These are phyloP conservation scores for Termitomyces sp. DNA, from an alignment of 768 basidiomycete genomes.

Conservation along the genomic window DNA sequence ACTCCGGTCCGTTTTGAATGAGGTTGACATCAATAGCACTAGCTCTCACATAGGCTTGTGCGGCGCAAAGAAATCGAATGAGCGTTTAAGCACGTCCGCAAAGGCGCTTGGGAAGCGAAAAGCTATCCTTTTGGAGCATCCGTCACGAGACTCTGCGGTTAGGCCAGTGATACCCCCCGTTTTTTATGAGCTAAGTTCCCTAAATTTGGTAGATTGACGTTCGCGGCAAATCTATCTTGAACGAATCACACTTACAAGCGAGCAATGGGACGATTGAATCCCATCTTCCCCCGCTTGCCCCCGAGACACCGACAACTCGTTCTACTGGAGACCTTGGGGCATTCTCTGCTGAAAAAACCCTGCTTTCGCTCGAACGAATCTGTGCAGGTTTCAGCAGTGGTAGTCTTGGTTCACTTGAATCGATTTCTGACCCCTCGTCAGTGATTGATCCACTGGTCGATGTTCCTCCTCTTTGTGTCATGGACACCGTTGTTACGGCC, in stretches of 20 bases:
- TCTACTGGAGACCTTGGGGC: neutral
- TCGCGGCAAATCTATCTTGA: neutral
- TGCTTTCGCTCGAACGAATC: conserved; percentile 19
- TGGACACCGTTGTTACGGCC: neutral
- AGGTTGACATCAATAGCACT: conserved; percentile 11
- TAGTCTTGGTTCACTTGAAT: conserved; percentile 28
- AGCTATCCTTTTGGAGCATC: conserved; percentile 8
- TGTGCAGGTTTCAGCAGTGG: conserved; percentile 25
- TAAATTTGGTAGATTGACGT: neutral
- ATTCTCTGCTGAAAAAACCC: conserved; percentile 5
- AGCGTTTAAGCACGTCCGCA: conserved; percentile 7
- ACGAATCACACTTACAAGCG: neutral
- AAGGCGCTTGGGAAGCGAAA: conserved; percentile 18
- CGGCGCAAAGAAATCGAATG: neutral
- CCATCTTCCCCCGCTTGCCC: neutral
- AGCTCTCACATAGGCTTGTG: neutral
- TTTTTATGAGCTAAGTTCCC: neutral
- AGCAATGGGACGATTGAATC: neutral
- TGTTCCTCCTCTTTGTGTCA: neutral
- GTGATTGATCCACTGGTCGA: neutral
- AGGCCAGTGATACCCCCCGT: neutral
- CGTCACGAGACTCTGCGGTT: neutral
- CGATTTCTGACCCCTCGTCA: conserved; percentile 8
- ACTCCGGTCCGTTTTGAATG: conserved; percentile 5
- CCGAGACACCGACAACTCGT: neutral